Base-by-base conservation (phyloP, 257 asterid genomes). In the Lycium barbarum region DNA sequence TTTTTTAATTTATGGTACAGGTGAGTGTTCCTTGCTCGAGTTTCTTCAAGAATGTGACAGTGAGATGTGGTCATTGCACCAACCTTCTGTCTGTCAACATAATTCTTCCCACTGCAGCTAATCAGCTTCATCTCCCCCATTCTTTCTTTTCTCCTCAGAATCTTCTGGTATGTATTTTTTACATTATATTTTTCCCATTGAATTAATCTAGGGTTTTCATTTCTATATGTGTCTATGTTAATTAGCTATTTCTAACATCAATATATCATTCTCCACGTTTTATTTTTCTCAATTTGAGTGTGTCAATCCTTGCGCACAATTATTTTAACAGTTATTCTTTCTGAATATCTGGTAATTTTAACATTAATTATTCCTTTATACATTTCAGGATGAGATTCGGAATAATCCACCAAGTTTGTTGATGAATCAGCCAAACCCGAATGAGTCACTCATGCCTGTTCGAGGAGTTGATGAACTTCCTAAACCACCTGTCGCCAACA, bases 51-150 rank as follows among this genome's bases (percentile, higher is more conserved):
- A 95, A 94, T 7, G 99, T 97, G 18, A 93, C 99, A 1, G 99
- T 97, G 51, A 86, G 99, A 78, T 97, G 99, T 47, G 99, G 99
- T 38, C 98, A 97, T 90, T 97, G 99, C 97, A 89, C 98, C 87
- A 97, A 94, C 82, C 98, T 97, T 82, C 91, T 97, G 51, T 95
- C 99, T 40, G 98, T 94, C 58, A 93, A 97, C 94, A 92, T 94
- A 13, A 92, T 94, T 80, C 98, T 97, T 82, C 98, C 98, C 1
- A 40, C 94, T 6, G 67, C 95, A 4, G 62, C 95, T 18, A 93
- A 91, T 88, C 98, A 94, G 90, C 95, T 92, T 84, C 99, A 96
- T 85, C 97, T 93, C 80, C 93, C 91, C 55, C 96, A 95, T 90
- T 88, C 98, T 2, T 91, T 95, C 91, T 94, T 92, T 91, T 91